These are phyloP conservation scores for Trypanosoma boissoni DNA, from an alignment of 208 protist genomes.

Conservation along the genomic window DNA sequence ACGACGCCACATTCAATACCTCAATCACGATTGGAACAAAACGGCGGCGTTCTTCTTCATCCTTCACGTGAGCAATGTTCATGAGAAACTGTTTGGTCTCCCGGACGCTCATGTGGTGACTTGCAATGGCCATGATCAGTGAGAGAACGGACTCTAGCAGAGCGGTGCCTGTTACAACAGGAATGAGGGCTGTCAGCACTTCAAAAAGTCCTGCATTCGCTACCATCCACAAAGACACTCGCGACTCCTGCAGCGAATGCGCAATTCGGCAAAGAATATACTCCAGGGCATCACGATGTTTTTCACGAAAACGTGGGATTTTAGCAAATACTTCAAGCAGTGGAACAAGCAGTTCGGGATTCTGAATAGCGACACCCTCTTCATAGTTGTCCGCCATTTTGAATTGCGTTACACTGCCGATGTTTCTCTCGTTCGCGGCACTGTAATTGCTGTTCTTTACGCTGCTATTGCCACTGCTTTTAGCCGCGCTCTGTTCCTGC, in stretches of 20 bases:
- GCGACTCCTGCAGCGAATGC: constrained; percentile 24
- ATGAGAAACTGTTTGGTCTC: constrained; percentile 78
- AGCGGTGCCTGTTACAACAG: constrained; percentile 15
- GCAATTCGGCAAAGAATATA: constrained; percentile 20
- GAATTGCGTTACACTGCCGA: not conserved
- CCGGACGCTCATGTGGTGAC: constrained; percentile 64
- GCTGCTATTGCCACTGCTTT: no score
- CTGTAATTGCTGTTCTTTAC: not conserved
- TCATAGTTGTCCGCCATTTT: not conserved
- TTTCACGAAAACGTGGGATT: constrained; percentile 15
- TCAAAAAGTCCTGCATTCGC: constrained; percentile 59
- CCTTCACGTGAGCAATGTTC: constrained; percentile 41
- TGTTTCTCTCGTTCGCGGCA: not conserved
- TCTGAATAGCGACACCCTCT: constrained; percentile 38
- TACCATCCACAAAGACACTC: constrained; percentile 40
- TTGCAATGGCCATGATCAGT: constrained; percentile 44
- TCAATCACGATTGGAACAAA: constrained; percentile 51
- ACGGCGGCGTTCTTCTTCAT: constrained; percentile 27
- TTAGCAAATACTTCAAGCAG: constrained; percentile 30
- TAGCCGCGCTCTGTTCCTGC: no score
- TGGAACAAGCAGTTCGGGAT: constrained; percentile 38
- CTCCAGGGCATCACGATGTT: constrained; percentile 24
- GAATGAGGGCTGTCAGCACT: constrained; percentile 46
- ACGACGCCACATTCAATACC: constrained; percentile 47
- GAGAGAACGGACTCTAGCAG: constrained; percentile 34